A percentile compares a stretch with the other conserved stretches of the same genome.
Conservation (phyloP, 192 early-diverging fungal genomes). For the Fimicolochytrium jonesii region DNA sequence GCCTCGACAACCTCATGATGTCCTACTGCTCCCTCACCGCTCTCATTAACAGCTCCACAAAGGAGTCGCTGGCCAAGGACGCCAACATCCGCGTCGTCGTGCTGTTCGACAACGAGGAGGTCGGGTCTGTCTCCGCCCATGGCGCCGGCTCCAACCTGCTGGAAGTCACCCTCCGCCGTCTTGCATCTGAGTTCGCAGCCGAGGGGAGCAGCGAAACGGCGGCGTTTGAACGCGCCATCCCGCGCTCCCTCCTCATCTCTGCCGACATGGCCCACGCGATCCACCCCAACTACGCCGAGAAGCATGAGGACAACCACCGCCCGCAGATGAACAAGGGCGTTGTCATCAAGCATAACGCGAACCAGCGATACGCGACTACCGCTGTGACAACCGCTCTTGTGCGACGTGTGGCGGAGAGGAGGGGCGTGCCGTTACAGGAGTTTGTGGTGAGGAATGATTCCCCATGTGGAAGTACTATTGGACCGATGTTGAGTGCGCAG, state of each 20-base stretch:
- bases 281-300: constrained; percentile 87
- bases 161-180: constrained; percentile 37
- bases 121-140: constrained; percentile 87
- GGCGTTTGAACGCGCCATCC: constrained; percentile 75
- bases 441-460: constrained; percentile 86
- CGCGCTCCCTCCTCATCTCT: constrained; percentile 81
- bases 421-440: constrained; percentile 78
- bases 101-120: constrained; percentile 98
- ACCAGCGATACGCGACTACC: constrained; percentile 76
- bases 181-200: constrained; percentile 26
- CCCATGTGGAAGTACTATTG: constrained; percentile 95
- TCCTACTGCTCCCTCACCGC: constrained; percentile 82
- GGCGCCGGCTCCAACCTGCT: constrained; percentile 89
- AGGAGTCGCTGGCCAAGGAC: constrained; percentile 50
- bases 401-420: constrained; percentile 55
- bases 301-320: constrained; percentile 91
- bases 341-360: constrained; percentile 96
- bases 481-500: constrained; percentile 91
- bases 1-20: constrained; percentile 96
- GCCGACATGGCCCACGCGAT: constrained; percentile 94
- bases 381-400: constrained; percentile 44
- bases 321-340: constrained; percentile 85
- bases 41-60: constrained; percentile 50
- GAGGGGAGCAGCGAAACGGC: too few species aligned
- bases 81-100: constrained; percentile 77